Evolutionary conservation across 345 rosid genomes (phyloP), one percentile per base, ranked within the genome.

Genomic region (Eucalyptus regnans): DNA sequence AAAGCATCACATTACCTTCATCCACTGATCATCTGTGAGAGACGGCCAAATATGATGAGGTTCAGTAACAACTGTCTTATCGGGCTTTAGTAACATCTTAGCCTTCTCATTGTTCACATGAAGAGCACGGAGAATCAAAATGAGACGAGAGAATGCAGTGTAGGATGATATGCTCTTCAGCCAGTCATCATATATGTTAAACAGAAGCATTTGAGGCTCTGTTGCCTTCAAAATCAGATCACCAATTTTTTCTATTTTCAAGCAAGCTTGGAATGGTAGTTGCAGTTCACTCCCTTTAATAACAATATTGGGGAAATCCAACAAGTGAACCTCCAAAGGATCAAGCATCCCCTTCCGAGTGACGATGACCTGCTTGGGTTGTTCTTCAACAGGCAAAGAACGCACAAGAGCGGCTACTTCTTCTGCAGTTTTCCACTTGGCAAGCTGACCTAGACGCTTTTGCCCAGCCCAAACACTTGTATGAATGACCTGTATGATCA

Each of bases 381-480:
- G 99, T 89, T 97, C 99, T 91, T 96, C 99, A 90, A 98, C 98
- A 71, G 99, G 99, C 89, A 98, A 91, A 88, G 99, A 98, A 60
- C 99, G 95, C 88, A 97, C 62, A 23, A 98, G 98, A 87, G 99
- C 99, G 90, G 99, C 99, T 90, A 98, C 99, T 91, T 97, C 99
- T 94, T 98, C 99, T 76, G 99, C 99, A 54, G 99, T 95, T 88
- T 98, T 98, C 99, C 99, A 98, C 91, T 96, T 97, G 9, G 99
- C 99, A 80, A 97, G 95, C 93, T 98, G 99, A 90, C 99, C 98
- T 64, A 98, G 98, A 56, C 62, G 62, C 62, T 56, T 56, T 56
- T 98, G 99, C 91, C 99, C 99, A 54, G 99, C 99, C 99, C 99
- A 96, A 9, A 96, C 99, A 89, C 99, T 95, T 68, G 99, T 96